Evolutionary conservation across 2,329 filamentous ascomycete species (phyloP).

Genomic region (Cytospora chrysosperma): DNA sequence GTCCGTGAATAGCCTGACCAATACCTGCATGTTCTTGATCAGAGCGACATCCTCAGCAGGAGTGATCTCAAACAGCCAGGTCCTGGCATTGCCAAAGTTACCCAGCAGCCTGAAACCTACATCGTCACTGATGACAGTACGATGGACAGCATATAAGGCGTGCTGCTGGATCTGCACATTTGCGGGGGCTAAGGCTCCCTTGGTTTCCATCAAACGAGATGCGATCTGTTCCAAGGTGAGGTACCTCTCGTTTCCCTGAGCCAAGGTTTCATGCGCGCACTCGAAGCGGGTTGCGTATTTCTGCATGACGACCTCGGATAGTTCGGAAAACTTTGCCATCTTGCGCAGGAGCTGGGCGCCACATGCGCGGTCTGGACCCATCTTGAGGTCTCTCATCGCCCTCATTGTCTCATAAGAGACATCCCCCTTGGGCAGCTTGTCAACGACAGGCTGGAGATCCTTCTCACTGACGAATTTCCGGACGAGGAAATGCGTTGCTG

Average conservation of each 20-base stretch:
- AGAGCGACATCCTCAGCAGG: constrained; percentile 53
- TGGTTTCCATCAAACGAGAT: constrained; percentile 38
- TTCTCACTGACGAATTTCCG: constrained; percentile 43
- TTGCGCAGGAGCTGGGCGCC: constrained; percentile 45
- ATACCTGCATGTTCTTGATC: constrained; percentile 49
- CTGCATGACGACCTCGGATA: constrained; percentile 47
- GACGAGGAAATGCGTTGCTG: constrained; percentile 50
- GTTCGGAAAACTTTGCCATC: constrained; percentile 47
- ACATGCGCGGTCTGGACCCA: constrained; percentile 43
- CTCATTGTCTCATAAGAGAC: constrained; percentile 34
- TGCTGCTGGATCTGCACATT: constrained; percentile 42
- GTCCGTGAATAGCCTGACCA: constrained; percentile 56
- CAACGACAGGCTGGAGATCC: constrained; percentile 44
- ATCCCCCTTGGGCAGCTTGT: constrained; percentile 36
- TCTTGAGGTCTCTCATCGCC: constrained; percentile 39
- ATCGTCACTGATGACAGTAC: constrained; percentile 59
- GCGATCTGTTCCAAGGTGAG: constrained; percentile 53
- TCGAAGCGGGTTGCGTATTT: constrained; percentile 48
- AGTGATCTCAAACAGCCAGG: constrained; percentile 61
- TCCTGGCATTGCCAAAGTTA: constrained; percentile 49
- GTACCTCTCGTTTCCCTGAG: constrained; percentile 41
- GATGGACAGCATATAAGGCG: constrained; percentile 69
- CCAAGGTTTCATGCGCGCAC: constrained; percentile 42
- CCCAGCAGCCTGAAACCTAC: constrained; percentile 58
- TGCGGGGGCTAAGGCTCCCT: constrained; percentile 30